A percentile compares a stretch with the other conserved stretches of the same genome.
These are phyloP conservation scores for Dactylonectria estremocensis DNA, from an alignment of 2,329 filamentous ascomycete species.

Conservation along the genomic window DNA sequence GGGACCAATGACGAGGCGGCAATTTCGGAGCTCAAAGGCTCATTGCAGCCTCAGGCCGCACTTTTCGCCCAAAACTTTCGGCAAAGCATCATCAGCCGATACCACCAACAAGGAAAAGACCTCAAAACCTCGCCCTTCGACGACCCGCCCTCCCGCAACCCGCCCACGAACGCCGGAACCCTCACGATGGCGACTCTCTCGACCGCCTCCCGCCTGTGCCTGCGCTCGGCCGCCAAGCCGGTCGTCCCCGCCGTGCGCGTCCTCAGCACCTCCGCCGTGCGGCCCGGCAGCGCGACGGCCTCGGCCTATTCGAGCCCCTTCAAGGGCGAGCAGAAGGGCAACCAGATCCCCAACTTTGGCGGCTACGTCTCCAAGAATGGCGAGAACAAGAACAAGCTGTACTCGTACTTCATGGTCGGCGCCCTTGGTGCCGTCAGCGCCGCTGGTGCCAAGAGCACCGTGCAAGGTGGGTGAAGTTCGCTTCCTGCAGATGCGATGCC, in stretches of 20 bases:
- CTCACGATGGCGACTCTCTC: constrained; percentile 77
- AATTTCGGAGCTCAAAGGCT: constrained; percentile 62
- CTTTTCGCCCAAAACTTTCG: constrained; percentile 59
- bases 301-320: constrained; percentile 74
- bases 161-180: constrained; percentile 48
- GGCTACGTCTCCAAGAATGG: constrained; percentile 84
- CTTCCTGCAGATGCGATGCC: constrained; percentile 38
- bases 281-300: constrained; percentile 63
- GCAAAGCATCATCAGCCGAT: constrained; percentile 58
- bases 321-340: constrained; percentile 71
- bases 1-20: constrained; percentile 60
- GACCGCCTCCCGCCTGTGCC: constrained; percentile 77
- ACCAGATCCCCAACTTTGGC: constrained; percentile 89
- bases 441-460: constrained; percentile 96
- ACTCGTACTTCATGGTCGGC: constrained; percentile 99
- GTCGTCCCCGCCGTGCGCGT: constrained; percentile 64
- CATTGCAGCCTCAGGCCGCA: constrained; percentile 62
- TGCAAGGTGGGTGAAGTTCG: constrained; percentile 84
- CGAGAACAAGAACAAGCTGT: constrained; percentile 84
- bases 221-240: constrained; percentile 69
- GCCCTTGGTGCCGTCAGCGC: constrained; percentile 93
- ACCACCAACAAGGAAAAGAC: constrained; percentile 62
- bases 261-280: constrained; percentile 69
- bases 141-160: constrained; percentile 43
- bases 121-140: constrained; percentile 58